phyloP scores from a whole-genome alignment of 148 eudicot species.

The Silene conica region DNA sequence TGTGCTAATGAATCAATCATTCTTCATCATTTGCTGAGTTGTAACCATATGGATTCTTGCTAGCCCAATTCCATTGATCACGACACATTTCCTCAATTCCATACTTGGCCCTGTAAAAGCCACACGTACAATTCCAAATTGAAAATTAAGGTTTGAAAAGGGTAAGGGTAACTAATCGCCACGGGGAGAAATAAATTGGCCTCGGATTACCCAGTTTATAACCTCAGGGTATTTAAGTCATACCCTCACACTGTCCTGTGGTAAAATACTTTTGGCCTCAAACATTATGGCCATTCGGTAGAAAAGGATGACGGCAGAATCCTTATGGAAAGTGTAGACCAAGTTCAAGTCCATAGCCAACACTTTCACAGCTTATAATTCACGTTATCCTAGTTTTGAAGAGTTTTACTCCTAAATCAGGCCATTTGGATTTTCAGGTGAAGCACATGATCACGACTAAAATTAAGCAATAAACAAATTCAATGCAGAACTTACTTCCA shows the following conservation, averaged over 20 bases:
- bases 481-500: conserved; percentile 68
- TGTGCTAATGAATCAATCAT: conserved; percentile 21
- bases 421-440: neutral
- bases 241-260: neutral
- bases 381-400: too few relatives aligned
- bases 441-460: neutral
- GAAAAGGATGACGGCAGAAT: neutral
- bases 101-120: conserved; percentile 63
- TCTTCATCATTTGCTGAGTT: conserved; percentile 35
- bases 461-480: neutral
- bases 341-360: neutral
- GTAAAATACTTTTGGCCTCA: neutral
- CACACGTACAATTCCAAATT: neutral
- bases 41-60: conserved; percentile 85
- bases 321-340: neutral
- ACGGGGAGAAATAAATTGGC: neutral
- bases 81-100: conserved; percentile 95
- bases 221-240: neutral
- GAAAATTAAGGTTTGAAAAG: neutral
- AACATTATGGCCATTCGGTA: too few relatives aligned
- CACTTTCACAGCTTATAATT: too few relatives aligned
- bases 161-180: neutral
- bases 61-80: conserved; percentile 96
- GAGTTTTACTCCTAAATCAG: neutral
- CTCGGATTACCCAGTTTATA: neutral